Evolutionary conservation across 805 yeast genomes (phyloP).

Genomic region (Barnettozyma wickerhamii): DNA sequence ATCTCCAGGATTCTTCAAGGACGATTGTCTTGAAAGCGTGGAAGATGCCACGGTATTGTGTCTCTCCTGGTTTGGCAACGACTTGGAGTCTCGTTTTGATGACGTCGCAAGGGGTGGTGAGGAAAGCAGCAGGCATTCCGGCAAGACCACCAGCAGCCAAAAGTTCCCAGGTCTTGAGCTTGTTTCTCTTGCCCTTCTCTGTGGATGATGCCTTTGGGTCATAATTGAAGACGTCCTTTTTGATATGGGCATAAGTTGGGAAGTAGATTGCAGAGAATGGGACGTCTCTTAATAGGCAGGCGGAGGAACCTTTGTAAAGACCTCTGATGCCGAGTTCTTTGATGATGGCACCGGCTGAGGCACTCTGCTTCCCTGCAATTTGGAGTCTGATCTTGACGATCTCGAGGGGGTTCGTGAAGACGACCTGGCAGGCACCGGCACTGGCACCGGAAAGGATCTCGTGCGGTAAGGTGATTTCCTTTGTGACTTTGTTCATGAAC

Average conservation of each 20-base stretch:
- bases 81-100: constrained; percentile 92
- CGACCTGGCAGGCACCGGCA: constrained; percentile 96
- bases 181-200: constrained; percentile 50
- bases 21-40: constrained; percentile 75
- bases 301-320: constrained; percentile 84
- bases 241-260: constrained; percentile 94
- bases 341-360: constrained; percentile 66
- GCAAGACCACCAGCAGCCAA: constrained; percentile 89
- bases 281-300: constrained; percentile 90
- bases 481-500: constrained; percentile 50
- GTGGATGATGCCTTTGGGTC: constrained; percentile 49
- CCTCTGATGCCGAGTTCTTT: constrained; percentile 79
- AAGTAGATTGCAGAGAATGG: constrained; percentile 96
- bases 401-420: constrained; percentile 94
- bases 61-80: constrained; percentile 72
- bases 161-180: constrained; percentile 78
- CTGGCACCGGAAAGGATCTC: constrained; percentile 87
- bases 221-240: constrained; percentile 73
- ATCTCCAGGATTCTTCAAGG: constrained; percentile 77
- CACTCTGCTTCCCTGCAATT: constrained; percentile 71
- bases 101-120: constrained; percentile 96
- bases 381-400: constrained; percentile 93
- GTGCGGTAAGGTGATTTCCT: constrained; percentile 47
- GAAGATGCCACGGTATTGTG: constrained; percentile 67
- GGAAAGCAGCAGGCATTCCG: constrained; percentile 96